Evolutionary conservation across 177 flowering plant species (phyloP).

Genomic region (Telopea speciosissima): DNA sequence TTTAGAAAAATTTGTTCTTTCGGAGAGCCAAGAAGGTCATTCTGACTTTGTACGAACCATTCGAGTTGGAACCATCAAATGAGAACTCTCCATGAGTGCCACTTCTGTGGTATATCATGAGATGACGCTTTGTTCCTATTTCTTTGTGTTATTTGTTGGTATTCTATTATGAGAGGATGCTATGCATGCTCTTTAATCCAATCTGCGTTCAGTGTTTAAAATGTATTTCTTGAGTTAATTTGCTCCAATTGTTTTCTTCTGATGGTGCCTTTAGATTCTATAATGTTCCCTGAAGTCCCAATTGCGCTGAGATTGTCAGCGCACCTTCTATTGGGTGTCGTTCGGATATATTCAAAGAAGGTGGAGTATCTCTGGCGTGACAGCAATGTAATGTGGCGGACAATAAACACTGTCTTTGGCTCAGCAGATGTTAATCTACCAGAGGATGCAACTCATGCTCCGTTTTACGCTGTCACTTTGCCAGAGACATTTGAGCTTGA

Average conservation of each 20-base stretch:
- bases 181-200: neutral
- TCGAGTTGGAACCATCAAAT: neutral
- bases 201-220: neutral
- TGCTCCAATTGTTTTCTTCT: neutral
- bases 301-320: slow-evolving; percentile 83
- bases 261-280: slow-evolving; percentile 38
- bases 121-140: neutral
- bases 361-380: slow-evolving; percentile 72
- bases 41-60: neutral
- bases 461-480: slow-evolving; percentile 59
- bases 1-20: too few species aligned
- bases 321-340: slow-evolving; percentile 84
- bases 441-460: slow-evolving; percentile 60
- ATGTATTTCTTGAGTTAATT: neutral
- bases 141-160: neutral
- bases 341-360: slow-evolving; percentile 82
- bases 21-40: neutral
- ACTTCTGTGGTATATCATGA: too few species aligned
- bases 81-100: neutral
- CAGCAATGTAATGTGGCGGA: slow-evolving; percentile 35
- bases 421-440: slow-evolving; percentile 46
- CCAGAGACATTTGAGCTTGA: slow-evolving; percentile 72
- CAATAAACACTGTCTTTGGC: slow-evolving; percentile 36
- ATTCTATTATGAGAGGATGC: neutral
- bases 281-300: slow-evolving; percentile 82